phyloP scores from a whole-genome alignment of 148 eudicot genomes.

The Salicornia ramosissima region DNA sequence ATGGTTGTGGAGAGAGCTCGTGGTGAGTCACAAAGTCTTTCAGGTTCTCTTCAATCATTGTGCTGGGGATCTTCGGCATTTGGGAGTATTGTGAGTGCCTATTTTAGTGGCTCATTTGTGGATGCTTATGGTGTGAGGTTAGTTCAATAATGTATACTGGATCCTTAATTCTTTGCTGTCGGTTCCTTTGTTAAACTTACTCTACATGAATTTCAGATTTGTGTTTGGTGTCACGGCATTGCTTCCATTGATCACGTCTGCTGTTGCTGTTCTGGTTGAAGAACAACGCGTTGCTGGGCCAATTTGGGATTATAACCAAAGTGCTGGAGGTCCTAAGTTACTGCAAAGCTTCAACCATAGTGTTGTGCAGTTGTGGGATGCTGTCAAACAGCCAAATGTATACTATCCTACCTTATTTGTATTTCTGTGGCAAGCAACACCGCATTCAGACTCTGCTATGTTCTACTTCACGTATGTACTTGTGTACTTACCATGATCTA shows the following conservation, averaged over 20 bases:
- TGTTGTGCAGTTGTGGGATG: slow-evolving; percentile 62
- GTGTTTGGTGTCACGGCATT: slow-evolving; percentile 95
- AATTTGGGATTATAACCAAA: slow-evolving; percentile 35
- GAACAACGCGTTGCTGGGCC: slow-evolving; percentile 60
- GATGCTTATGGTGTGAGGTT: slow-evolving; percentile 98
- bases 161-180: background rate
- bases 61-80: slow-evolving; percentile 99
- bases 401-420: slow-evolving; percentile 89
- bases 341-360: slow-evolving; percentile 48
- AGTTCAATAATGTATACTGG: slow-evolving; percentile 18
- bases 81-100: slow-evolving; percentile 92
- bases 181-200: background rate
- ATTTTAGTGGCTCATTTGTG: slow-evolving; percentile 97
- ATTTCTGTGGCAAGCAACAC: slow-evolving; percentile 98
- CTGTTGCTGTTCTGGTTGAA: slow-evolving; percentile 82
- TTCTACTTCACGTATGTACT: slow-evolving; percentile 79
- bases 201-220: slow-evolving; percentile 54
- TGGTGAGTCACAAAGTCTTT: slow-evolving; percentile 95
- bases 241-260: slow-evolving; percentile 92
- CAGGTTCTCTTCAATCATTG: slow-evolving; percentile 96
- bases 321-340: slow-evolving; percentile 33
- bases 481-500: background rate
- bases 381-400: slow-evolving; percentile 83
- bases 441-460: slow-evolving; percentile 97
- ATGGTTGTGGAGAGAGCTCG: slow-evolving; percentile 99